Base-by-base conservation (phyloP, 2,329 filamentous ascomycete genomes). In the Cryphonectria carpinicola region DNA sequence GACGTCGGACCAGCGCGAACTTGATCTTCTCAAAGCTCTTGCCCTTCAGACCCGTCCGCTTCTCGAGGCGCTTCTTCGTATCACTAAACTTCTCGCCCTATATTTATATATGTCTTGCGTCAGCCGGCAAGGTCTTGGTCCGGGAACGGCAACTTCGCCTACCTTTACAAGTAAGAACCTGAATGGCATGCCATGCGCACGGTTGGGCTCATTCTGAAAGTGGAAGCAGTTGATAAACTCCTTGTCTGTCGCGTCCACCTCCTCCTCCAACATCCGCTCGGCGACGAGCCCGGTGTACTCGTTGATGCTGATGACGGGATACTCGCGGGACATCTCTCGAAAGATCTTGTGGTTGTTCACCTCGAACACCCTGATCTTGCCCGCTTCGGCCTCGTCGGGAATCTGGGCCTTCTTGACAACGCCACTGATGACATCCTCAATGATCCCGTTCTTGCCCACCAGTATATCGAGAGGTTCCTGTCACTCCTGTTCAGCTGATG, bases 21-120 rank as follows among this genome's bases (percentile, higher is more conserved):
- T 97, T 98, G 81, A 99, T 96, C 86, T 98, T 98, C 81, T 99
- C 95, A 75, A 99, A 95, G 74, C 94, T 94, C 85, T 99, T 99
- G 80, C 96, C 97, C 82, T 98, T 98, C 82, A 99, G 91, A 37
- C 95, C 95, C 0, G 93, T 97, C 71, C 95, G 88, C 81, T 95
- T 95, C 76, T 96, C 95, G 4, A 99, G 85, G n/a, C 96, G 90
- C 82, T 97, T 94, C 84, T 95, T 98, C 60, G 95, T 98, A 46
- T 98, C 93, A 71, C 89, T 90, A 82, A 99, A 98, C 54, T 87
- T 85, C 80, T 99, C 96, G 68, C 90, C 93, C 89, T 95, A 66
- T 11, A 70, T 6, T 32, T 32, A 32, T 32, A 19, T 6, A 49
- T 14, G 1, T 13, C 25, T 46, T 61, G 49, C 39, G 66, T 54